These are phyloP conservation scores for Salicornia ramosissima DNA, from an alignment of 148 eudicot genomes.

Conservation along the genomic window DNA sequence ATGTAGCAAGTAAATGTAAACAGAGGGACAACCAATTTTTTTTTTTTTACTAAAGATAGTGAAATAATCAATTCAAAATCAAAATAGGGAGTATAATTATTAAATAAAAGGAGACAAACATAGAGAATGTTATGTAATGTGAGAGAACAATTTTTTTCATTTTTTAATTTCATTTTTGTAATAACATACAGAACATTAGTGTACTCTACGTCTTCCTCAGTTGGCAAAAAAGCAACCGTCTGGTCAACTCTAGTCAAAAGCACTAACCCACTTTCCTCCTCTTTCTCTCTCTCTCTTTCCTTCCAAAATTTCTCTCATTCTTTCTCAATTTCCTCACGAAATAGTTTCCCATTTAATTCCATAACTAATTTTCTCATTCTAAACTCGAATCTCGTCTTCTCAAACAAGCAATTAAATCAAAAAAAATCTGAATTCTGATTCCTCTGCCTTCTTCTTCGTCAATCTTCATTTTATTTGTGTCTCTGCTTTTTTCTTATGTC, in stretches of 20 bases:
- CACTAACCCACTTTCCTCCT: neutral
- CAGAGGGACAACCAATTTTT: too few relatives aligned
- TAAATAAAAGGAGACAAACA: too few relatives aligned
- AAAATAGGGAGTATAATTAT: too few relatives aligned
- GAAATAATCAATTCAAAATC: too few relatives aligned
- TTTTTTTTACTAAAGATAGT: too few relatives aligned
- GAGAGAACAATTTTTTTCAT: neutral
- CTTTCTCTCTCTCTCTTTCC: conserved; percentile 9
- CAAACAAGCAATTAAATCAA: neutral
- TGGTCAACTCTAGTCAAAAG: conserved; percentile 35
- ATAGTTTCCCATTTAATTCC: neutral
- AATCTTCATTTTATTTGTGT: neutral
- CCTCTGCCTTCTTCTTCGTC: neutral
- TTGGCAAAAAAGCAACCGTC: conserved; percentile 31
- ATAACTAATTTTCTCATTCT: conserved; percentile 11
- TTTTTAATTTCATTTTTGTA: neutral
- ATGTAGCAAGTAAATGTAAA: too few relatives aligned
- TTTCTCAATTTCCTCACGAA: neutral
- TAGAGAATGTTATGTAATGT: too few relatives aligned
- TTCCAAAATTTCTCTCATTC: neutral
- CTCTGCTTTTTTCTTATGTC: conserved; percentile 11
- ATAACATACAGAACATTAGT: neutral
- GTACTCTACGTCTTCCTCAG: conserved; percentile 4
- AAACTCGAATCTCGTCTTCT: conserved; percentile 9
- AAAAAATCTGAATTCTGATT: neutral